A percentile compares a stretch with the other conserved stretches of the same genome.
These are phyloP conservation scores for Melastoma candidum DNA, from an alignment of 441 rosid genomes.

Conservation along the genomic window DNA sequence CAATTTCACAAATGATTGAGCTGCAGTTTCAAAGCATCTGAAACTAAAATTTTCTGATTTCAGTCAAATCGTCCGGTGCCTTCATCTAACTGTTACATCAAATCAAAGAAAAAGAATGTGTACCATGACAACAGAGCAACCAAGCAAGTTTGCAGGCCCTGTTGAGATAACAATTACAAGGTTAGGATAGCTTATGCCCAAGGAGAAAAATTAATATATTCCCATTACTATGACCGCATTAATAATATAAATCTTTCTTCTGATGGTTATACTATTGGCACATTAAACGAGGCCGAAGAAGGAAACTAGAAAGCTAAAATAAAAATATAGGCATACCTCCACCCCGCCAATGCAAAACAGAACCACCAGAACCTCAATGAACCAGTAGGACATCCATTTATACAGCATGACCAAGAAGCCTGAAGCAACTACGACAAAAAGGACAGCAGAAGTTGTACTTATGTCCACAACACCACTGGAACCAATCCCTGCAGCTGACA, in stretches of 20 bases:
- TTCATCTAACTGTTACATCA: background rate
- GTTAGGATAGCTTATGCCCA: conserved; percentile 19
- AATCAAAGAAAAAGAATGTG: conserved; percentile 10
- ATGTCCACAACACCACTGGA: conserved; percentile 46
- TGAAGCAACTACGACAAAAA: conserved; percentile 58
- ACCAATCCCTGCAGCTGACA: conserved; percentile 28
- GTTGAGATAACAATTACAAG: conserved; percentile 21
- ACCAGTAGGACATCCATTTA: conserved; percentile 61
- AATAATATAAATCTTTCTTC: background rate
- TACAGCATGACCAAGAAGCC: conserved; percentile 61
- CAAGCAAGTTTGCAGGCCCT: conserved; percentile 66
- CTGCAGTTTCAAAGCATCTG: conserved; percentile 79
- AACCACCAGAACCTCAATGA: conserved; percentile 55
- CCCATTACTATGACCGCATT: background rate
- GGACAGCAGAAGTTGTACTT: conserved; percentile 39
- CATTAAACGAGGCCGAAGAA: too few relatives aligned
- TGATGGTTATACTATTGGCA: too few relatives aligned
- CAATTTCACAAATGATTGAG: conserved; percentile 63
- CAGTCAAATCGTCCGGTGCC: conserved; percentile 17
- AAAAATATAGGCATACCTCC: conserved; percentile 28
- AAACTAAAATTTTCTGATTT: conserved; percentile 36
- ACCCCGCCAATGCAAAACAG: conserved; percentile 62
- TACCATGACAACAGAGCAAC: conserved; percentile 57
- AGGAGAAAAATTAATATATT: conserved; percentile 1
- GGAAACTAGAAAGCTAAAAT: background rate